Base-by-base conservation (phyloP, 495 filamentous ascomycete species). In the Hypoxylon fuscum region DNA sequence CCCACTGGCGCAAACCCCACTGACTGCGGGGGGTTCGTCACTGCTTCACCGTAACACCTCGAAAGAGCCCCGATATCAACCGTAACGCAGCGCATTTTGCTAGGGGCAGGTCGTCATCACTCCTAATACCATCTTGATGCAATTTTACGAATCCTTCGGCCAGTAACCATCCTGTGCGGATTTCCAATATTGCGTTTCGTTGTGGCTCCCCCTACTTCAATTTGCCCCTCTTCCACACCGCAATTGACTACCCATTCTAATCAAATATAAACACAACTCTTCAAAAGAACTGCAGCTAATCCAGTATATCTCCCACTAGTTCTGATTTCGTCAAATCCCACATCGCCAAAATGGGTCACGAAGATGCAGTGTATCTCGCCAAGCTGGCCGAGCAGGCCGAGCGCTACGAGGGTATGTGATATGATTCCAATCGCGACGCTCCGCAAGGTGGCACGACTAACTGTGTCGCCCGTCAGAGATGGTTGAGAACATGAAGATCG, bases 401-500 rank as follows among this genome's bases (percentile, higher is more conserved):
- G 87, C 96, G 95, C 78, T 98, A 98, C 81, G 95, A 98, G 83
- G 95, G 95, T 97, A 82, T 73, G 91, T 87, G 66, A 15, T 32
- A 61, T 46, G 27, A 20, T 27, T 14, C 11, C 15, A 17, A 31
- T 57, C 18, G 41, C 20, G 20, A 34, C n/a, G 31, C 29, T 20
- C 21, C 50, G 43, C 37, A 56, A 47, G 17, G 35, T 54, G 38
- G 37, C 40, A 43, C 69, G 70, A 62, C 75, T 72, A 40, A 54
- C 53, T 25, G 18, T 56, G 27, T 18, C 45, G 41, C 38, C 25
- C 51, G 42, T 51, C 81, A 98, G 95, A 98, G 79, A 98, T 98
- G 95, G 95, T 98, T 61, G 96, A 98, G 85, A 97, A 98, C 89
- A 98, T 98, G 95, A 98, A 98, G 87, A 87, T 90, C 68, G 96